phyloP scores from a whole-genome alignment of 768 basidiomycete genomes.

The Pleurotus eryngii region DNA sequence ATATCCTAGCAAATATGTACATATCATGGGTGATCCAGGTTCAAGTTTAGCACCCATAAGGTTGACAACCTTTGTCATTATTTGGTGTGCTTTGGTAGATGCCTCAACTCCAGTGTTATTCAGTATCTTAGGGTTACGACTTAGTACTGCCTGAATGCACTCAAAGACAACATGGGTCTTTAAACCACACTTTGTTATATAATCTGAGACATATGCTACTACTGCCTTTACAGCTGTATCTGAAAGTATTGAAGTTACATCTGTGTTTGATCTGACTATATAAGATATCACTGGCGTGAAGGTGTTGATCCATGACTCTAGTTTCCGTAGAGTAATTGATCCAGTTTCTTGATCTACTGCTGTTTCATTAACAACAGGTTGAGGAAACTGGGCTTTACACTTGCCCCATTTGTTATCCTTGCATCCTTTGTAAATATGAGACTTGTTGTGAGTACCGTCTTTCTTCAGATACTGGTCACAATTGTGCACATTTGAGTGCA shows the following conservation, averaged over 20 bases:
- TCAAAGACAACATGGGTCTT: not conserved
- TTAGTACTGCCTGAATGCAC: conserved; percentile 9
- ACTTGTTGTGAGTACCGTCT: not conserved
- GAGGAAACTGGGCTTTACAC: conserved; percentile 33
- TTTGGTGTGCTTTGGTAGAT: conserved; percentile 14
- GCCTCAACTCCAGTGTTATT: conserved; percentile 16
- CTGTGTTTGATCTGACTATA: conserved; percentile 31
- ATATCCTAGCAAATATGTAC: conserved; percentile 19
- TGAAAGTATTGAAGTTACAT: conserved; percentile 28
- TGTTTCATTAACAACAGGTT: conserved; percentile 8
- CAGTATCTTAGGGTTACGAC: conserved; percentile 32
- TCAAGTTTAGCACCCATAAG: conserved; percentile 23
- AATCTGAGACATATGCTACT: conserved; percentile 29
- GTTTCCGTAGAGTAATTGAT: not conserved
- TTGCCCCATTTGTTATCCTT: conserved; percentile 22
- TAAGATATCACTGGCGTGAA: not conserved
- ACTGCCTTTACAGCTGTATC: conserved; percentile 30
- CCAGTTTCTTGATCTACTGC: not conserved
- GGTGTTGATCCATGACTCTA: conserved; percentile 5
- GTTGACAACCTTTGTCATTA: conserved; percentile 18
- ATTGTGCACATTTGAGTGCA: conserved; percentile 2
- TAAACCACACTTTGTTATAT: conserved; percentile 16
- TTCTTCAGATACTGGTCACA: not conserved
- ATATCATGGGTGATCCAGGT: conserved; percentile 4
- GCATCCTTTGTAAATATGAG: conserved; percentile 16